Percentiles rank a stretch among this genome's conserved stretches.
phyloP scores from a whole-genome alignment of 108 stramenopile genomes.

The Conticribra weissflogii region DNA sequence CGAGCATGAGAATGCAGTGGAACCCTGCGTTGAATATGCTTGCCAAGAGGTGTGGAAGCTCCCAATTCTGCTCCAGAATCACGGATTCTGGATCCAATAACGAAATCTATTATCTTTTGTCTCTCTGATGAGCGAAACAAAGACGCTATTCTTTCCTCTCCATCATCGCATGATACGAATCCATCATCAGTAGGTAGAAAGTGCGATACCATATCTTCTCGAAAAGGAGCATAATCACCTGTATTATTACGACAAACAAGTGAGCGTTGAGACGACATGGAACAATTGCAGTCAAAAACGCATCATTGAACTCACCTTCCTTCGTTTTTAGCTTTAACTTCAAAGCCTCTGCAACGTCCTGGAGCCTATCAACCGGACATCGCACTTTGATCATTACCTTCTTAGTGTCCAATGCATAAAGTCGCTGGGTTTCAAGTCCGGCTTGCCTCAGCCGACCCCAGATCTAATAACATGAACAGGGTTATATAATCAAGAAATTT shows the following conservation, averaged over 20 bases:
- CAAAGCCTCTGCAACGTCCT: slow-evolving; percentile 92
- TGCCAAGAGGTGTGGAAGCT: slow-evolving; percentile 74
- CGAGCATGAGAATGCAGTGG: slow-evolving; percentile 88
- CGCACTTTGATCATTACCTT: slow-evolving; percentile 90
- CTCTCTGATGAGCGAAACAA: slow-evolving; percentile 83
- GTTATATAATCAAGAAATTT: background rate
- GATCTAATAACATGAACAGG: slow-evolving; percentile 45
- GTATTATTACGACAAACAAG: background rate
- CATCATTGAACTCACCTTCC: slow-evolving; percentile 74
- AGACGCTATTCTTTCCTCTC: slow-evolving; percentile 54
- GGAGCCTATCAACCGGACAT: slow-evolving; percentile 84
- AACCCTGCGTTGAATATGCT: slow-evolving; percentile 76
- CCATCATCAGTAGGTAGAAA: slow-evolving; percentile 63
- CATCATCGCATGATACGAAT: slow-evolving; percentile 55
- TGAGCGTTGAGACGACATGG: background rate
- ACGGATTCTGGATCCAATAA: slow-evolving; percentile 84
- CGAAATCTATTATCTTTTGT: slow-evolving; percentile 90
- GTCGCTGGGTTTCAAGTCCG: slow-evolving; percentile 86
- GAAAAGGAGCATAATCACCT: slow-evolving; percentile 74
- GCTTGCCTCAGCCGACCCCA: slow-evolving; percentile 90
- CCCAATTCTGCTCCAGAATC: slow-evolving; percentile 92
- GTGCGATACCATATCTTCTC: slow-evolving; percentile 70
- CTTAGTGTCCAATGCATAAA: slow-evolving; percentile 70
- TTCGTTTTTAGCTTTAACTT: slow-evolving; percentile 78
- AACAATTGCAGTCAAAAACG: background rate